Base-by-base conservation (phyloP, 1,284 basidiomycete genomes). In the Polyporus tsugae region DNA sequence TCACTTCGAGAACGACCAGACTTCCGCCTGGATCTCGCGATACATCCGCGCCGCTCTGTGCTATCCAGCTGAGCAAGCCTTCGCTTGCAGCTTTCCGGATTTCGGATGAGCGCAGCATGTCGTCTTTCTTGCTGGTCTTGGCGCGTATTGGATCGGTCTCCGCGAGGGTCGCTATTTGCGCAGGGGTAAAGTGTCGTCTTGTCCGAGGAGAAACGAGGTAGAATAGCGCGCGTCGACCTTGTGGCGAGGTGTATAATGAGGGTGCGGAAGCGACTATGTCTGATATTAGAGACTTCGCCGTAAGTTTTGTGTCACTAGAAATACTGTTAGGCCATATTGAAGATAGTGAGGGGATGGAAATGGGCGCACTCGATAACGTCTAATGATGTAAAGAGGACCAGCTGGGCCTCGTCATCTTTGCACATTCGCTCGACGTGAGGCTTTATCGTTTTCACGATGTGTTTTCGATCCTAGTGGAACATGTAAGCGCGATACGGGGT, bases 351-450 rank as follows among this genome's bases (percentile, higher is more conserved):
- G 6, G 22, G 22, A 64, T 29, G 19, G 66, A 58, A 33, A 39
- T 62, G 36, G 44, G 82, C 88, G 62, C 78, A 95, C 94, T 97
- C 95, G 63, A 94, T 91, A 57, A 93, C 87, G 77, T 97, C 95
- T 19, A 96, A 84, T 1, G 93, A 93, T 0, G 94, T 94, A 80
- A 96, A 96, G 2, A 97, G 81, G 1, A 96, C 94, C 36, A 94
- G 83, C 76, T 96, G 94, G 0, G 95, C 95, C 72, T 96, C 94
- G 60, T 94, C 94, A 73, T 96, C 93, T 58, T 87, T 84, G 75
- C 91, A 93, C 86, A 97, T 95, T 7, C 91, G 90, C 76, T 92
- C 91, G 25, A 96, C 84, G 75, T 97, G 94, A 3, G 95, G 94
- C 74, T 95, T 95, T 64, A 97, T 83, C 1, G 89, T 86, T 82